Base-by-base conservation (phyloP, 176 grass and related monocot genomes). In the Cenchrus americanus region DNA sequence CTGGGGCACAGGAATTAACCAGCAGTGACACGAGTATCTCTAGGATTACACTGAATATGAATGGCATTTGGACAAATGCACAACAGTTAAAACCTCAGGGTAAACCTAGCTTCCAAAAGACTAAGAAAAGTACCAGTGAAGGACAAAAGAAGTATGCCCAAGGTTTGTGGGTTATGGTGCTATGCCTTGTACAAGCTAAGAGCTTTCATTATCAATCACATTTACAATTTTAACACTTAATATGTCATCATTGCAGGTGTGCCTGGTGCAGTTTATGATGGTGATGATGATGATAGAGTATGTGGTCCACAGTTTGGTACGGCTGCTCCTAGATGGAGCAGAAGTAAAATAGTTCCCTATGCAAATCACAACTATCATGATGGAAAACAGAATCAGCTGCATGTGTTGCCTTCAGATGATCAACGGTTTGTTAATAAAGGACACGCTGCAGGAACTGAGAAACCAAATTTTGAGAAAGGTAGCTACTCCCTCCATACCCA, bases 101-200 rank as follows among this genome's bases (percentile, higher is more conserved):
- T 76, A 86, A 80, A 78, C 81, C 57, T 86, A 64, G 64, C 30
- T 64, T 62, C 63, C 86, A 89, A 90, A 95, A 84, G 64, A 24
- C 80, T 74, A 94, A 72, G 73, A 99, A 71, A 73, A 80, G 78
- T 34, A 73, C 59, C 48, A 82, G 70, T 49, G 89, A 92, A 84
- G 41, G 65, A 26, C 88, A 92, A 52, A 83, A 81, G 42, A 99
- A 89, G 66, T 80, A 77, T 30, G 85, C 62, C 66, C 96, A 96
- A 99, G 96, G 96, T 99, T 99, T 85, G 62, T 67, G 41, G n/a
- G 51, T n/a, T 52, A 69, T 83, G 17, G 64, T 50, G 22, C 26
- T 44, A 62, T 83, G 17, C 77, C 59, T 61, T 82, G 43, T 69
- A 53, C 46, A 78, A 82, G 76, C 85, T 73, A 62, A 73, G 59